Evolutionary conservation across 2,329 filamentous ascomycete genomes (phyloP).

Genomic region (Ophiosphaerella narmari): DNA sequence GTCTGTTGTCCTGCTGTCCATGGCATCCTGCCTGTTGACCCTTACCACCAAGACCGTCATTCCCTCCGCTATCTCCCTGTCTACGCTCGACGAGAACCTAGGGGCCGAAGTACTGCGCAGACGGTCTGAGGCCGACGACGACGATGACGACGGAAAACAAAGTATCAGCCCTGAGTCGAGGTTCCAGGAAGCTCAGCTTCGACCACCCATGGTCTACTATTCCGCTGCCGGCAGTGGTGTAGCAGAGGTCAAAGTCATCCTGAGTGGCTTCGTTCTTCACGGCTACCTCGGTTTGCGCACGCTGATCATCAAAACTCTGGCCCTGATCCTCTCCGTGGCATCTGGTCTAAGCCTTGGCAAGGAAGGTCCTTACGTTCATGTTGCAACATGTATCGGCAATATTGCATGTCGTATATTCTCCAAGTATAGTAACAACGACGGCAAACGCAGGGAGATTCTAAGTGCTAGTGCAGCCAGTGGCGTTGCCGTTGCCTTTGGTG

Average conservation of each 20-base stretch:
- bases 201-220: constrained; percentile 87
- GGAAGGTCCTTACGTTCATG: constrained; percentile 96
- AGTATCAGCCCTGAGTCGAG: constrained; percentile 48
- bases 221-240: constrained; percentile 95
- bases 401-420: constrained; percentile 91
- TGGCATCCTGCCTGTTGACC: constrained; percentile 77
- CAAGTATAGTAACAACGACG: constrained; percentile 94
- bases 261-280: constrained; percentile 97
- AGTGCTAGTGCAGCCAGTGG: constrained; percentile 90
- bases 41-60: constrained; percentile 92
- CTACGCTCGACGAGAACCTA: constrained; percentile 91
- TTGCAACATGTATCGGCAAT: constrained; percentile 92
- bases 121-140: constrained; percentile 48
- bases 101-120: constrained; percentile 59
- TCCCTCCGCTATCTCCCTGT: constrained; percentile 82
- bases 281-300: constrained; percentile 91
- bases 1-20: constrained; percentile 71
- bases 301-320: constrained; percentile 80
- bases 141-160: constrained; percentile 51
- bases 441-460: constrained; percentile 89
- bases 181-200: constrained; percentile 45
- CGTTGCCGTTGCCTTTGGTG: constrained; percentile 92
- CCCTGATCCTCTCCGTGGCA: constrained; percentile 83
- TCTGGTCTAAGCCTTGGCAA: constrained; percentile 94
- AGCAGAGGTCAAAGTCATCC: constrained; percentile 93